Evolutionary conservation across 805 yeast species (phyloP).

Genomic region (Kluyveromyces dobzhanskii): DNA sequence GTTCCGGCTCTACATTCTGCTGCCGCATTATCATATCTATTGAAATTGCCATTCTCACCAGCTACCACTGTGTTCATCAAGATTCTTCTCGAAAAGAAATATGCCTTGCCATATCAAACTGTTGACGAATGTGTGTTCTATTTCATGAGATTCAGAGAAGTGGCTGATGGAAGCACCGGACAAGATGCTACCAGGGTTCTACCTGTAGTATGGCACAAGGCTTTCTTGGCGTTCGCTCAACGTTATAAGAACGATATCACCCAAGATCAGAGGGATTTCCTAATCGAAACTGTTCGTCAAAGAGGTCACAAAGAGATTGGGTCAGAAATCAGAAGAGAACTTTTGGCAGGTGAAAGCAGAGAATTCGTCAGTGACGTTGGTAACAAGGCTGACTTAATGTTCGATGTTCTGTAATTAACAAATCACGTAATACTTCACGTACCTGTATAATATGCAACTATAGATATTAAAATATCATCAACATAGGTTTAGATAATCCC

Average conservation of each 20-base stretch:
- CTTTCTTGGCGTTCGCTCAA: conserved; percentile 89
- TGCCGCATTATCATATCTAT: conserved; percentile 81
- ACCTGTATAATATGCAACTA: neutral
- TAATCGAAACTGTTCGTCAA: conserved; percentile 83
- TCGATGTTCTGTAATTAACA: conserved; percentile 19
- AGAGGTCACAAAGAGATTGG: conserved; percentile 85
- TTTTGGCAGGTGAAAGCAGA: conserved; percentile 77
- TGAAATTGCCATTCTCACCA: conserved; percentile 77
- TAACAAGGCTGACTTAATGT: conserved; percentile 25
- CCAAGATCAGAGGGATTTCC: conserved; percentile 95
- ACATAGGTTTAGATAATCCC: too few species aligned
- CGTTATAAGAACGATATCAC: conserved; percentile 95
- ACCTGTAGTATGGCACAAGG: conserved; percentile 97
- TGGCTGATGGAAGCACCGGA: conserved; percentile 36
- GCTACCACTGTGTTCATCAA: conserved; percentile 86
- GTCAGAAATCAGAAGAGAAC: conserved; percentile 90
- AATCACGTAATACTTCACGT: neutral
- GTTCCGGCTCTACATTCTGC: conserved; percentile 94
- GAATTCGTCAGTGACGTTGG: conserved; percentile 27
- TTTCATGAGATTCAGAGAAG: conserved; percentile 80
- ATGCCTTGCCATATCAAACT: conserved; percentile 94
- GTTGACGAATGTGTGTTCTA: conserved; percentile 90
- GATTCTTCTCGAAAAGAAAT: conserved; percentile 84
- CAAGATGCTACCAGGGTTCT: conserved; percentile 40
- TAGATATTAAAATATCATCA: too few species aligned